These are phyloP conservation scores for Boletellus ananas DNA, from an alignment of 768 basidiomycete species.

Conservation along the genomic window DNA sequence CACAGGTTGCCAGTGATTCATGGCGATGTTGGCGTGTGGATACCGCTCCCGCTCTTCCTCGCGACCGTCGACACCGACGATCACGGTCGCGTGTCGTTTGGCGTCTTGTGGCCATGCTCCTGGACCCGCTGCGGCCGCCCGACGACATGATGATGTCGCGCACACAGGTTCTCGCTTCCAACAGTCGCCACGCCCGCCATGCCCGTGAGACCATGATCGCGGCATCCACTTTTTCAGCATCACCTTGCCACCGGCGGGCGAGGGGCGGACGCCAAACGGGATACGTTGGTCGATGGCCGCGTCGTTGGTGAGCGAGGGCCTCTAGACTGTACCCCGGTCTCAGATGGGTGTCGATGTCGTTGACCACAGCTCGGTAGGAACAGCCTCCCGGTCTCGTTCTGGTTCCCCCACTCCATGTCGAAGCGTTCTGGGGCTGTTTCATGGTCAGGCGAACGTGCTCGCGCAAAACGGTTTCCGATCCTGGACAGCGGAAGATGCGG, in stretches of 20 bases:
- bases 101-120: not conserved
- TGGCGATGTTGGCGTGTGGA: conserved; percentile 2
- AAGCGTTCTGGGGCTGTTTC: too few relatives aligned
- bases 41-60: conserved; percentile 3
- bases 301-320: not conserved
- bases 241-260: not conserved
- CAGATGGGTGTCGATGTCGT: not conserved
- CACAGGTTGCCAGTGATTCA: not conserved
- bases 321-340: not conserved
- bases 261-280: too few relatives aligned
- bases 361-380: not conserved
- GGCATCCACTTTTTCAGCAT: not conserved
- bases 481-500: too few relatives aligned
- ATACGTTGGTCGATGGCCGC: too few relatives aligned
- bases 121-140: too few relatives aligned
- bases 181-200: too few relatives aligned
- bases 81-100: not conserved
- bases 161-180: not conserved
- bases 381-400: not conserved
- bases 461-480: too few relatives aligned
- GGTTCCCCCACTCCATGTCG: too few relatives aligned
- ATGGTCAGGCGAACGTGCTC: too few relatives aligned
- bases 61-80: conserved; percentile 5
- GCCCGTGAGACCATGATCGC: too few relatives aligned
- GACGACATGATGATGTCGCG: too few relatives aligned